Conservation (phyloP, 129 eudicot species). For the Chrysanthemum seticuspe region DNA sequence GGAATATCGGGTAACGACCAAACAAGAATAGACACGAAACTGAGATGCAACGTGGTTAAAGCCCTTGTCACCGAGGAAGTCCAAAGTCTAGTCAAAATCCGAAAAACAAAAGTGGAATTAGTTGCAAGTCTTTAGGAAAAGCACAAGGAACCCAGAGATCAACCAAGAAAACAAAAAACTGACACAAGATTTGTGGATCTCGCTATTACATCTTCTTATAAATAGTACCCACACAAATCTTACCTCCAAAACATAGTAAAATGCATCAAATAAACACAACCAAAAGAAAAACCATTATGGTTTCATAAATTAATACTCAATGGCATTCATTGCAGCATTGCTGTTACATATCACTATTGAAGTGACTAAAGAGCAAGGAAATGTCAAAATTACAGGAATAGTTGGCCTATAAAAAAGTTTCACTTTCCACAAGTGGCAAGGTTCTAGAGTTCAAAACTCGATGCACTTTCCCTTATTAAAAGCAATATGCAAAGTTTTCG, state of each 20-base stretch:
- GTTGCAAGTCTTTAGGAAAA: slow-evolving; percentile 24
- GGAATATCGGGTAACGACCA: slow-evolving; percentile 2
- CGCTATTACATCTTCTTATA: neutral
- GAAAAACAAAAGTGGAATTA: slow-evolving; percentile 22
- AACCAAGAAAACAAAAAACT: slow-evolving; percentile 21
- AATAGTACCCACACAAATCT: neutral
- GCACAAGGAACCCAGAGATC: neutral
- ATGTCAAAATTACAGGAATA: neutral
- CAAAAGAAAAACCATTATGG: neutral
- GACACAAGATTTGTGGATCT: slow-evolving; percentile 7
- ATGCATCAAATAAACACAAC: neutral
- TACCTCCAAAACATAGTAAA: neutral
- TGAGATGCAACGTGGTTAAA: slow-evolving; percentile 25
- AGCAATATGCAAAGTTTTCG: slow-evolving; percentile 14
- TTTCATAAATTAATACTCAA: slow-evolving; percentile 10
- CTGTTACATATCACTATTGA: neutral
- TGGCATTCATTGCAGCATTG: neutral
- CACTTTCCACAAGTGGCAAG: slow-evolving; percentile 14
- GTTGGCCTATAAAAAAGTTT: slow-evolving; percentile 1
- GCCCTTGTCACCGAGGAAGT: slow-evolving; percentile 64
- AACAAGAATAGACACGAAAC: slow-evolving; percentile 22
- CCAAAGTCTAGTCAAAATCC: slow-evolving; percentile 50
- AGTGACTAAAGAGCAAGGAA: slow-evolving; percentile 1
- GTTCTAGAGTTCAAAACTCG: slow-evolving; percentile 9
- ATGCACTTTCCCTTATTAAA: slow-evolving; percentile 20